Evolutionary conservation across 73 alveolate species (phyloP).

Genomic region (Paramecium caudatum): DNA sequence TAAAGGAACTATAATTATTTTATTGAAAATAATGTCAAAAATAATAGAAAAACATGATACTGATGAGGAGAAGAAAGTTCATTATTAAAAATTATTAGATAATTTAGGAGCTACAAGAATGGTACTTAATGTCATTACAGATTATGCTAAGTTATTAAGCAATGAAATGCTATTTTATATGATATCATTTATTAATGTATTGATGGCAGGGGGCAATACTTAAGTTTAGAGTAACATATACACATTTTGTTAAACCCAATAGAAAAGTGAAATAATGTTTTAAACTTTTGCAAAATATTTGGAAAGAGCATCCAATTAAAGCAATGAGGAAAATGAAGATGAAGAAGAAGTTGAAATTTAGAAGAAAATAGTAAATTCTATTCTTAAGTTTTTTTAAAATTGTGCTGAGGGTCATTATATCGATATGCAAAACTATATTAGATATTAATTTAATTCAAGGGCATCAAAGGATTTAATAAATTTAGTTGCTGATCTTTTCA

Average conservation of each 20-base stretch:
- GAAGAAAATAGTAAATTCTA: constrained; percentile 49
- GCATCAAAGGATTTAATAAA: constrained; percentile 69
- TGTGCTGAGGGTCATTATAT: constrained; percentile 79
- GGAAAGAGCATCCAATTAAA: neutral
- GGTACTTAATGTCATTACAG: constrained; percentile 74
- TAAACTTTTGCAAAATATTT: constrained; percentile 35
- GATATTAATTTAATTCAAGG: constrained; percentile 79
- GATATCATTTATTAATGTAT: constrained; percentile 54
- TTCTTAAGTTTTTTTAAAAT: constrained; percentile 70
- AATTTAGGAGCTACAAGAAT: constrained; percentile 76
- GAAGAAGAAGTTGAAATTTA: constrained; percentile 20
- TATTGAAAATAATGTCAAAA: constrained; percentile 55
- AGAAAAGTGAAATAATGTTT: constrained; percentile 77
- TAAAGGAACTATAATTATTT: constrained; percentile 36
- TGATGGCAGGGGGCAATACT: constrained; percentile 70
- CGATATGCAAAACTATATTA: constrained; percentile 72
- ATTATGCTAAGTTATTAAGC: constrained; percentile 60
- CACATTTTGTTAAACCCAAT: constrained; percentile 64
- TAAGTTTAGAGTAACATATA: constrained; percentile 63
- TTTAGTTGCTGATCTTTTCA: constrained; percentile 71
- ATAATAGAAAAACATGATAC: constrained; percentile 61
- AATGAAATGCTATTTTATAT: constrained; percentile 51
- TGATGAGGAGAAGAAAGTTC: constrained; percentile 70
- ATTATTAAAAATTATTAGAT: constrained; percentile 70
- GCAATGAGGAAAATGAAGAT: constrained; percentile 48